Conservation (phyloP, 108 stramenopile species). For the Cyclotella baltica region DNA sequence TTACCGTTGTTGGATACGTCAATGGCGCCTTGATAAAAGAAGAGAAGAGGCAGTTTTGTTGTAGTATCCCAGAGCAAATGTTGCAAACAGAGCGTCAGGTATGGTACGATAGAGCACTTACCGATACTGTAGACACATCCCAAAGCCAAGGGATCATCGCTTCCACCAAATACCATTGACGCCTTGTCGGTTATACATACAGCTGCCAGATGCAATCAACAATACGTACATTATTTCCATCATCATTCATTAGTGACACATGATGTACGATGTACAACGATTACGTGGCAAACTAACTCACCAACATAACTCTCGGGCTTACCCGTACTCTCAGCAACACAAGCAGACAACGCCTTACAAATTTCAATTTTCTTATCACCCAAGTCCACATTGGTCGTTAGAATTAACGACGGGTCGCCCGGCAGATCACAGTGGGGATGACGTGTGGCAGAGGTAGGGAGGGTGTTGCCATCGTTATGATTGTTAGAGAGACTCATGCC, state of each 20-base stretch:
- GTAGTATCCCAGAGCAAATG: background rate
- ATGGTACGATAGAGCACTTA: background rate
- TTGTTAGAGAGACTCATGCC: too few species aligned
- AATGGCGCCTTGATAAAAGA: conserved; percentile 43
- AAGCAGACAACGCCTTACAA: conserved; percentile 65
- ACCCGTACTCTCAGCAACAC: conserved; percentile 53
- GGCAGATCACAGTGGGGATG: conserved; percentile 64
- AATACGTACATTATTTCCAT: background rate
- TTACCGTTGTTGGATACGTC: conserved; percentile 73
- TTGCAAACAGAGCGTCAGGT: background rate
- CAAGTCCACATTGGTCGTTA: conserved; percentile 82
- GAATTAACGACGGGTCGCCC: conserved; percentile 78
- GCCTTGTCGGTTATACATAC: conserved; percentile 83
- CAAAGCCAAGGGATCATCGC: conserved; percentile 72
- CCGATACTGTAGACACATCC: conserved; percentile 81
- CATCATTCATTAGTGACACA: background rate
- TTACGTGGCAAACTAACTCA: conserved; percentile 36
- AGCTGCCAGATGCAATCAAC: conserved; percentile 36
- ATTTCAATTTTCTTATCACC: conserved; percentile 76
- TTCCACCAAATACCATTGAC: conserved; percentile 75
- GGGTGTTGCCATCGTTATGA: background rate
- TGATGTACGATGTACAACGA: background rate
- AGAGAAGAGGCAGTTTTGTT: background rate
- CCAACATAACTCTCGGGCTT: conserved; percentile 85
- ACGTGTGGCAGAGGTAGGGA: background rate